Evolutionary conservation across 192 early-diverging fungal species (phyloP), one percentile per base, ranked within the genome.

Genomic region (Gryganskiella cystojenkinii): DNA sequence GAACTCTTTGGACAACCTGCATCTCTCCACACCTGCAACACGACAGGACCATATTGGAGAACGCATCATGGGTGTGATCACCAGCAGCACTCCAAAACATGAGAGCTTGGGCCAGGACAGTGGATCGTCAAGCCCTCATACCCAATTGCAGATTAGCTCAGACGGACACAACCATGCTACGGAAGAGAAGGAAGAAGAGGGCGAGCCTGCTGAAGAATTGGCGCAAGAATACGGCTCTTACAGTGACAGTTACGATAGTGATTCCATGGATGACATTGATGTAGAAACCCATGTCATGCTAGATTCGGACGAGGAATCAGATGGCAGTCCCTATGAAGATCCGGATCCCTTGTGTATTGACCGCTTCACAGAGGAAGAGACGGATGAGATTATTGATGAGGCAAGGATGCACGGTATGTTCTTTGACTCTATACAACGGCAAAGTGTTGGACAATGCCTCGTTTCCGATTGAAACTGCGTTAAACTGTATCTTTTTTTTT

Each of bases 61-160:
- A n/a, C 44, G 74, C 14, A 60, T 60, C 0, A 78, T 78, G 74
- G 74, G 74, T 10, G 74, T 78, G 11, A 69, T 78, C 13, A 78
- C 74, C 10, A 78, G 64, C 47, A 57, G 52, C n/a, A n/a, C 3
- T 34, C 15, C 20, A 17, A 4, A 34, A 40, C 37, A 40, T 33
- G 8, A 22, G 56, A 40, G 20, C 31, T 24, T 20, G 1, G 31
- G 31, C 20, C 35, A 17, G 56, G 4, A 20, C 24, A 34, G 10
- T 30, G n/a, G n/a, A n/a, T 31, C 56, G 10, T 20, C 35, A 7
- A 57, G 20, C 33, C 56, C 10, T 28, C 33, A 31, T 14, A 25
- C n/a, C 15, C 28, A 25, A 54, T 31, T 31, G 28, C 52, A 58
- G 37, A n/a, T n/a, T n/a, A n/a, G n/a, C n/a, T n/a, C n/a, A n/a